A percentile compares a stretch with the other conserved stretches of the same genome.
phyloP scores from a whole-genome alignment of 2,329 filamentous ascomycete genomes.

The Didymella keratinophila region DNA sequence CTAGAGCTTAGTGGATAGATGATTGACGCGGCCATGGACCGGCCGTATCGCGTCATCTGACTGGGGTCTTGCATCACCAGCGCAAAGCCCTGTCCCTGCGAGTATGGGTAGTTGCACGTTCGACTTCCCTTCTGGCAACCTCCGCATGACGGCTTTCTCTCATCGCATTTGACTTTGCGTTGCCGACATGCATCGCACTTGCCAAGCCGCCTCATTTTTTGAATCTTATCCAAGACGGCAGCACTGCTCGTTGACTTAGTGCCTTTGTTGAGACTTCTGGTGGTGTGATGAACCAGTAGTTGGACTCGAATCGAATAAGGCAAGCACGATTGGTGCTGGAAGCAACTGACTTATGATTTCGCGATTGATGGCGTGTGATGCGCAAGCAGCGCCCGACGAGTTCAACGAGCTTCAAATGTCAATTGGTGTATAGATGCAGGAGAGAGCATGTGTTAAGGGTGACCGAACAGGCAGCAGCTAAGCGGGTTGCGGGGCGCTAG shows the following conservation, averaged over 20 bases:
- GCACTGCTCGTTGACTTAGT: background rate
- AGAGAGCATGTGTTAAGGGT: background rate
- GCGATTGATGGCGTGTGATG: background rate
- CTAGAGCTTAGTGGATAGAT: background rate
- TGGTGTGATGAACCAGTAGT: background rate
- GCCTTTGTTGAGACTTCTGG: background rate
- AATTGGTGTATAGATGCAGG: background rate
- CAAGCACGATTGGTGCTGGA: background rate
- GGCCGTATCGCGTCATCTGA: slow-evolving; percentile 15
- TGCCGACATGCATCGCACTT: slow-evolving; percentile 15
- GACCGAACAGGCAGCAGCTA: background rate
- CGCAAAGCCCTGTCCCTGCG: slow-evolving; percentile 1
- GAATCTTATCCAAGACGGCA: background rate
- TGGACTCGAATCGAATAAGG: background rate
- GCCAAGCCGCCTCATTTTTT: slow-evolving; percentile 7
- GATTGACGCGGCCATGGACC: background rate
- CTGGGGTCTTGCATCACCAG: slow-evolving; percentile 16
- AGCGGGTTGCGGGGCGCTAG: background rate
- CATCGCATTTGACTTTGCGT: slow-evolving; percentile 19
- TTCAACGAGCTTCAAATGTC: background rate
- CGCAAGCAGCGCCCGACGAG: background rate
- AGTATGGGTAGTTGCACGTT: slow-evolving; percentile 7
- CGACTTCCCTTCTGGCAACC: slow-evolving; percentile 1
- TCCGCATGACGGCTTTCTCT: slow-evolving; percentile 13
- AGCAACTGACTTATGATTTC: background rate